phyloP scores from a whole-genome alignment of 805 yeast genomes.

The fission yeast (Schizosaccharomyces pombe) region DNA sequence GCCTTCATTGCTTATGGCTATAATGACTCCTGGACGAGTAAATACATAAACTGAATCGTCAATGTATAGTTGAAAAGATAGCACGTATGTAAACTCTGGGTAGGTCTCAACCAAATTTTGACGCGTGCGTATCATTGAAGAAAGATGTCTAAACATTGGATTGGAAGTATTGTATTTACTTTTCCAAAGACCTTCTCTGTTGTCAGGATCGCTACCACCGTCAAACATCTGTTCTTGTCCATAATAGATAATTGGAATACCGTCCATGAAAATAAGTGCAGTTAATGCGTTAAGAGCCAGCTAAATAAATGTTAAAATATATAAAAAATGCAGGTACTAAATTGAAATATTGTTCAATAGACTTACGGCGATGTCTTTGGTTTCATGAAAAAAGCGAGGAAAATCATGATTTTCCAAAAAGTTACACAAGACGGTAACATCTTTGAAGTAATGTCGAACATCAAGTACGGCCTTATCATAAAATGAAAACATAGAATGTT shows the following conservation, averaged over 20 bases:
- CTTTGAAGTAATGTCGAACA: not conserved
- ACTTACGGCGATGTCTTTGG: not conserved
- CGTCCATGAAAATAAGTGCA: constrained; percentile 1
- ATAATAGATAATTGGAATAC: constrained; percentile 6
- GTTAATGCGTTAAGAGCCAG: constrained; percentile 4
- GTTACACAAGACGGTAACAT: not conserved
- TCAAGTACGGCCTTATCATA: not conserved
- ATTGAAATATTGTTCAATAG: not conserved
- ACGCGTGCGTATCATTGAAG: not conserved
- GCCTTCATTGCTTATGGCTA: too few species aligned
- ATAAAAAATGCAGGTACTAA: not conserved
- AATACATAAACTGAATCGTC: not conserved
- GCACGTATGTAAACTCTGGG: not conserved
- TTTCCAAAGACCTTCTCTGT: constrained; percentile 6
- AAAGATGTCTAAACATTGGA: not conserved
- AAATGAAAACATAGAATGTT: not conserved
- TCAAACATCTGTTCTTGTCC: constrained; percentile 5
- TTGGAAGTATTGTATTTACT: constrained; percentile 5
- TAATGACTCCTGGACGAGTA: not conserved
- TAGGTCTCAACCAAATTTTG: not conserved
- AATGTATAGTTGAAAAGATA: not conserved
- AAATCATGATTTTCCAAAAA: constrained; percentile 6
- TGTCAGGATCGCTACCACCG: constrained; percentile 5
- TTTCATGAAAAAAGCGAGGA: constrained; percentile 5
- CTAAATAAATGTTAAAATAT: not conserved